phyloP scores from a whole-genome alignment of 1,139 yeast genomes.

The Debaryomyces udenii region DNA sequence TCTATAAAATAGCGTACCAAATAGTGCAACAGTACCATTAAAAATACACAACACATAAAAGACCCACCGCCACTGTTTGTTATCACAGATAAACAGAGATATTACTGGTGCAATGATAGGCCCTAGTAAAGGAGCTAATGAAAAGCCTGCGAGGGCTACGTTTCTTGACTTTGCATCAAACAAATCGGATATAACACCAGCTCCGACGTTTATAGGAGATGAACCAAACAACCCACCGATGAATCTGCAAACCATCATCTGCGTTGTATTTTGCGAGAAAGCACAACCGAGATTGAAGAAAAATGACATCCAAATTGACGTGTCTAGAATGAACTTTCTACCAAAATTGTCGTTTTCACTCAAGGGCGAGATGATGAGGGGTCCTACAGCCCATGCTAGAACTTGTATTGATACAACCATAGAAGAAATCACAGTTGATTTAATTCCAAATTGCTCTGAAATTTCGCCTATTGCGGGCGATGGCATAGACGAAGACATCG shows the following conservation, averaged over 20 bases:
- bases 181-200: constrained; percentile 44
- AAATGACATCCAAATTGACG: constrained; percentile 39
- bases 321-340: constrained; percentile 42
- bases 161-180: constrained; percentile 43
- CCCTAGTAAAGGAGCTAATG: constrained; percentile 54
- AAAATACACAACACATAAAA: constrained; percentile 45
- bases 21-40: constrained; percentile 42
- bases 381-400: constrained; percentile 53
- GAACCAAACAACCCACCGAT: constrained; percentile 46
- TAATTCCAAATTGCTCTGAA: constrained; percentile 36
- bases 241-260: constrained; percentile 44
- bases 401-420: constrained; percentile 50
- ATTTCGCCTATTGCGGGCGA: constrained; percentile 47
- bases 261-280: constrained; percentile 40
- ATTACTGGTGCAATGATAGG: constrained; percentile 65
- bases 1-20: constrained; percentile 37
- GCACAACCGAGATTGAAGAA: constrained; percentile 47
- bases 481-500: constrained; percentile 50
- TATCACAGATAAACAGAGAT: constrained; percentile 57
- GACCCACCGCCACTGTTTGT: constrained; percentile 49
- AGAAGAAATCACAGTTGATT: constrained; percentile 32
- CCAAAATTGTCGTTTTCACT: constrained; percentile 48
- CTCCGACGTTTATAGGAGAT: constrained; percentile 47
- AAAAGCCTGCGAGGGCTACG: constrained; percentile 44
- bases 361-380: constrained; percentile 47